Evolutionary conservation across 1,284 basidiomycete genomes (phyloP).

Genomic region (Cryptococcus wingfieldii): DNA sequence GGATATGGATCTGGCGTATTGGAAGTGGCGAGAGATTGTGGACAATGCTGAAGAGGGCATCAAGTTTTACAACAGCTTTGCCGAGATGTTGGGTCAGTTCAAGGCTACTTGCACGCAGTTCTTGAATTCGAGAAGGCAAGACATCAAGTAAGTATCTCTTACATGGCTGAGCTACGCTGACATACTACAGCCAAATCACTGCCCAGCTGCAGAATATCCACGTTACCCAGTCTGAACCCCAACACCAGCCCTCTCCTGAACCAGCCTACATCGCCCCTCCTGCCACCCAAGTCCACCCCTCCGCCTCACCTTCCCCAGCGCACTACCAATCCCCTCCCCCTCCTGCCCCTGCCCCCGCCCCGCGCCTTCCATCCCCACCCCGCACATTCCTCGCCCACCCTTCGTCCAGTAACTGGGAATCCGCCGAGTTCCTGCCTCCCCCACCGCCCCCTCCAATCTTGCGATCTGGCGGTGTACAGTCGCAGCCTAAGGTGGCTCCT

Average conservation of each 20-base stretch:
- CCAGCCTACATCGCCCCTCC: slow-evolving; percentile 2
- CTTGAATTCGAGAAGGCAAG: slow-evolving; percentile 64
- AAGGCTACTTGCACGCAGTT: slow-evolving; percentile 70
- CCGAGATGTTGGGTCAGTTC: slow-evolving; percentile 65
- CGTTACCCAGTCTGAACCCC: neutral
- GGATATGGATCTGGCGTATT: slow-evolving; percentile 80
- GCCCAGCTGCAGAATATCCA: slow-evolving; percentile 17
- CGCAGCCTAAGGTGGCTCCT: slow-evolving; percentile 21
- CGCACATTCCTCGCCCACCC: slow-evolving; percentile 32
- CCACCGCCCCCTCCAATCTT: slow-evolving; percentile 43
- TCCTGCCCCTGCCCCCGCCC: slow-evolving; percentile 2
- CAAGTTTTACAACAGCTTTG: slow-evolving; percentile 83
- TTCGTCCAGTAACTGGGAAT: slow-evolving; percentile 39
- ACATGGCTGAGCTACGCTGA: neutral
- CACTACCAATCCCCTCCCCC: neutral
- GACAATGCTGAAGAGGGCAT: slow-evolving; percentile 84
- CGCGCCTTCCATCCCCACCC: slow-evolving; percentile 13
- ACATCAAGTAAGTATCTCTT: slow-evolving; percentile 40
- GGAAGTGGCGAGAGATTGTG: slow-evolving; percentile 80
- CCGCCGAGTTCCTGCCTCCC: slow-evolving; percentile 44
- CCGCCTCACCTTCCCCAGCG: slow-evolving; percentile 6
- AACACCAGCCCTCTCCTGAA: neutral
- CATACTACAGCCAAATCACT: slow-evolving; percentile 13
- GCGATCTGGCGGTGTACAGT: slow-evolving; percentile 36
- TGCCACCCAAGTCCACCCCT: slow-evolving; percentile 9